These are phyloP conservation scores for Bipolaris oryzae DNA, from an alignment of 2,329 filamentous ascomycete species.

Conservation along the genomic window DNA sequence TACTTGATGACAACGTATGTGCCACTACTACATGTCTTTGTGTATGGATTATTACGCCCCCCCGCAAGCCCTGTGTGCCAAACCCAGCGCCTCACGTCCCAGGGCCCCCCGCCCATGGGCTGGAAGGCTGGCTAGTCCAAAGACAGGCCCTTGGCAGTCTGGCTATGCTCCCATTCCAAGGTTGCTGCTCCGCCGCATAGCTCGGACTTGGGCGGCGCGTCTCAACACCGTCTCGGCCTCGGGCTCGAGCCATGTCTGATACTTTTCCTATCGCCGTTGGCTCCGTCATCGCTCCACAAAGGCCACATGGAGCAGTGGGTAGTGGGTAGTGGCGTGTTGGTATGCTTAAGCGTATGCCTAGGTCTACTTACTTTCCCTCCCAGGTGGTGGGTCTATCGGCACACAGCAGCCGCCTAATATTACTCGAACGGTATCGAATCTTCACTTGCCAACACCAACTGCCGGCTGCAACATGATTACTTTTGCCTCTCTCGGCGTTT, in stretches of 20 bases:
- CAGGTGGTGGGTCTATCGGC: conserved; percentile 2
- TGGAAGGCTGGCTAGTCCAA: conserved; percentile 6
- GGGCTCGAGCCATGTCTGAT: conserved; percentile 6
- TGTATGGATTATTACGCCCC: too few relatives aligned
- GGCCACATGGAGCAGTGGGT: conserved; percentile 3
- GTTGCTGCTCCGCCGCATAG: conserved; percentile 23
- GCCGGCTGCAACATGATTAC: conserved; percentile 2
- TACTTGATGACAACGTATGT: not conserved
- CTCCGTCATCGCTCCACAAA: conserved; percentile 14
- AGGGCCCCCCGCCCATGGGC: not conserved
- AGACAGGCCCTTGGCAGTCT: conserved; percentile 12
- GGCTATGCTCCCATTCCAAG: conserved; percentile 4
- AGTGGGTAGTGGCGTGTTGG: conserved; percentile 1
- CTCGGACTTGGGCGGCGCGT: conserved; percentile 10
- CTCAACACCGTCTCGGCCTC: conserved; percentile 17
- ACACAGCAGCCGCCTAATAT: conserved; percentile 2
- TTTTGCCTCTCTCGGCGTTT: not conserved
- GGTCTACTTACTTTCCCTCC: not conserved
- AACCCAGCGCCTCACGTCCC: not conserved
- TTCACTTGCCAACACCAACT: not conserved
- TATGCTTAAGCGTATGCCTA: not conserved
- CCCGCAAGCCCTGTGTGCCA: not conserved
- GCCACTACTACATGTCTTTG: too few relatives aligned
- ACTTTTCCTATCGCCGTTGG: conserved; percentile 5
- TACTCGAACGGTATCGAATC: not conserved